Percentiles rank a stretch among this genome's conserved stretches.
phyloP scores from a whole-genome alignment of 805 yeast species.

The Metschnikowia drakensbergensis region DNA sequence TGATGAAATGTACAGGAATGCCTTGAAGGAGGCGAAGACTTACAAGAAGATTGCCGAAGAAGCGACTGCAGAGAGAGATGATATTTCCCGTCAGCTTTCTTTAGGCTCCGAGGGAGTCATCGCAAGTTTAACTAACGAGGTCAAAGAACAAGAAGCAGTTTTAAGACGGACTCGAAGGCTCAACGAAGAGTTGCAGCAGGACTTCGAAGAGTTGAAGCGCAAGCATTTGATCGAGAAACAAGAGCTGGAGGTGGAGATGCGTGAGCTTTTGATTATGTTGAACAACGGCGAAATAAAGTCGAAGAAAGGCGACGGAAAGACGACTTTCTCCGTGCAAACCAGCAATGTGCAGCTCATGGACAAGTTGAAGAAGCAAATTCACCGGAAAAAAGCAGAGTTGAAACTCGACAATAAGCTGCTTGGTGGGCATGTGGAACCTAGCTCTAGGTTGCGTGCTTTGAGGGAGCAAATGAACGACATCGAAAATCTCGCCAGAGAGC shows the following conservation, averaged over 20 bases:
- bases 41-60: conserved; percentile 25
- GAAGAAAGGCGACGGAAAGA: conserved; percentile 32
- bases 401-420: conserved; percentile 43
- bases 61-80: conserved; percentile 41
- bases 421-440: conserved; percentile 66
- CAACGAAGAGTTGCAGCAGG: conserved; percentile 56
- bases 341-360: conserved; percentile 36
- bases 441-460: conserved; percentile 65
- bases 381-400: conserved; percentile 45
- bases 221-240: conserved; percentile 63
- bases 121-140: conserved; percentile 54
- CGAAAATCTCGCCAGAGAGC: conserved; percentile 77
- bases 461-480: conserved; percentile 82
- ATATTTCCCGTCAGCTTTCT: conserved; percentile 59
- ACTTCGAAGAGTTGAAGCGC: conserved; percentile 60
- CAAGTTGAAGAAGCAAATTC: conserved; percentile 43
- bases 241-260: conserved; percentile 70
- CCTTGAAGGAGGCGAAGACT: conserved; percentile 32
- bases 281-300: conserved; percentile 43
- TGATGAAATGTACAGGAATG: conserved; percentile 80
- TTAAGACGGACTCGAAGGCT: conserved; percentile 57
- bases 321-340: conserved; percentile 34
- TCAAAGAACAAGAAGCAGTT: conserved; percentile 59
- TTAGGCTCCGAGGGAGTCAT: conserved; percentile 77
- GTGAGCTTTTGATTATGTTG: conserved; percentile 64